Percentiles rank a stretch among this genome's conserved stretches.
Conservation (phyloP, 139 green algal species). For the Zygnema cylindricum region DNA sequence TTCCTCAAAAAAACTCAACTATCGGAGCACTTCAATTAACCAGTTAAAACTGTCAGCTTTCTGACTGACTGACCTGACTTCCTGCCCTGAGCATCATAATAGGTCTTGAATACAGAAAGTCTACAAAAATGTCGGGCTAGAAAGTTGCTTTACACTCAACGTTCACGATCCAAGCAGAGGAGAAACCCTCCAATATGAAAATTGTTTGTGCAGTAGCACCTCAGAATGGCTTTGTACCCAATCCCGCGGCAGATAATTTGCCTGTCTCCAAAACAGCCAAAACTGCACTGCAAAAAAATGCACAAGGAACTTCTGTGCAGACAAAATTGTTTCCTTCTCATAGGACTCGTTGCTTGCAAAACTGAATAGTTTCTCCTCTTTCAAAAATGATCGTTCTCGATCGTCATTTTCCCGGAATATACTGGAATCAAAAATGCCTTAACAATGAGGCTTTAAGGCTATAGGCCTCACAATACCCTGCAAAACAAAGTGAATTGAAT, state of each 20-base stretch:
- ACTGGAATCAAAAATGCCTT: not conserved
- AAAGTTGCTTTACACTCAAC: not conserved
- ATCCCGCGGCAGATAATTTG: not conserved
- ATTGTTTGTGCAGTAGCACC: slow-evolving; percentile 24
- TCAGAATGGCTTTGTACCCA: not conserved
- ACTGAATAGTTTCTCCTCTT: too few species aligned
- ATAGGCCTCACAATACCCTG: slow-evolving; percentile 21
- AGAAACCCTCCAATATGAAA: slow-evolving; percentile 23
- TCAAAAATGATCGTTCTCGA: too few species aligned
- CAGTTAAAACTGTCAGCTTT: too few species aligned
- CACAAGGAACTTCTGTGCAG: not conserved
- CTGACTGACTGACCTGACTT: too few species aligned
- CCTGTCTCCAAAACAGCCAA: not conserved
- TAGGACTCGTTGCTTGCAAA: not conserved
- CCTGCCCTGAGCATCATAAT: too few species aligned
- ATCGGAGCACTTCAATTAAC: too few species aligned
- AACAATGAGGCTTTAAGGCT: not conserved
- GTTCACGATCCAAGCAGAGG: not conserved
- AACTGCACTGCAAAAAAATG: not conserved
- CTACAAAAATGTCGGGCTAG: not conserved
- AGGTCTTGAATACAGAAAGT: too few species aligned
- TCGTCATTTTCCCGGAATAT: too few species aligned
- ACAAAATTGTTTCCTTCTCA: not conserved
- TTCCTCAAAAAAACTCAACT: too few species aligned
- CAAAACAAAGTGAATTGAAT: not conserved